Conservation (phyloP, 148 eudicot genomes). For the Nepenthes gracilis region DNA sequence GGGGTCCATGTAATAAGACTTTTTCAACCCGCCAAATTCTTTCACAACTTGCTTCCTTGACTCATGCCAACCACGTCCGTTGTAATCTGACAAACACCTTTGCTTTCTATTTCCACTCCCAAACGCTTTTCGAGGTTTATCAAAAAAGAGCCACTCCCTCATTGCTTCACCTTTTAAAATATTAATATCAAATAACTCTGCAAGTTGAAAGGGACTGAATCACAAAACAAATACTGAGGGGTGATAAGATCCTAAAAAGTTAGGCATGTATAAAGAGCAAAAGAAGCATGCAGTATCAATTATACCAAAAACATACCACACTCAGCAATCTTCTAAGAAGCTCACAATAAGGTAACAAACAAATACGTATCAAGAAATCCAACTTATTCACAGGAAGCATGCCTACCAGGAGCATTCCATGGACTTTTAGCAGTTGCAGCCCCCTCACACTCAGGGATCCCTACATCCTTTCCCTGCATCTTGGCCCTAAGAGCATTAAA, state of each 20-base stretch:
- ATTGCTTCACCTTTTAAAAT: conserved; percentile 27
- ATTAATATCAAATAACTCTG: conserved; percentile 32
- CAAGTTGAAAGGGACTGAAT: conserved; percentile 1
- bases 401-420: conserved; percentile 45
- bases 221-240: not conserved
- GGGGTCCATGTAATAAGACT: conserved; percentile 42
- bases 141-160: conserved; percentile 45
- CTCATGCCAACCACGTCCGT: conserved; percentile 54
- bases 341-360: not conserved
- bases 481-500: conserved; percentile 29
- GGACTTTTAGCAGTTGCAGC: conserved; percentile 39
- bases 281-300: not conserved
- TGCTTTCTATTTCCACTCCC: conserved; percentile 37
- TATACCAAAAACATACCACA: not conserved
- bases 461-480: conserved; percentile 36
- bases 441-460: conserved; percentile 40
- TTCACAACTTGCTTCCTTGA: conserved; percentile 30
- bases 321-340: not conserved
- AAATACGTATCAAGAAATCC: not conserved
- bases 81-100: conserved; percentile 39
- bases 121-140: conserved; percentile 44
- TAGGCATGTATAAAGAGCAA: not conserved
- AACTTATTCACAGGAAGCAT: not conserved
- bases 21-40: conserved; percentile 32
- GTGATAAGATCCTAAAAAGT: not conserved